Evolutionary conservation across 495 filamentous ascomycete genomes (phyloP), one percentile per base, ranked within the genome.

Genomic region (Lasiosphaeriaceae sp.): DNA sequence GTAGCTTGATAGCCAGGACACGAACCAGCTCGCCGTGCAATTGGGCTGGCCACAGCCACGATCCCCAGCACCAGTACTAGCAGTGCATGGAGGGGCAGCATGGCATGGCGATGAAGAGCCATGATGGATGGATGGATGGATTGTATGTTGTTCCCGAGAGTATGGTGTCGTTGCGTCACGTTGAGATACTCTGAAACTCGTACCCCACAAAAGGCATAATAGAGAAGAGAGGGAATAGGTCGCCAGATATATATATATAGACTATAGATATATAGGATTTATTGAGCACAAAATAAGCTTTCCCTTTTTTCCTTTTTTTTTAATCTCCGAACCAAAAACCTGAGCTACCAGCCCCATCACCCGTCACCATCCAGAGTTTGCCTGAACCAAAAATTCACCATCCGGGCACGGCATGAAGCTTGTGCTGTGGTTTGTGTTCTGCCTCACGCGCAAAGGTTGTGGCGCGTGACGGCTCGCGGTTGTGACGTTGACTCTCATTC

Each of bases 1-100:
- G 74, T 78, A 44, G 84, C 89, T 16, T 72, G 77, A 64, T 95
- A 95, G 4, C 90, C 90, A 6, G 86, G 84, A 59, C 89, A n/a
- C n/a, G n/a, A 95, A 4, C 22, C 14, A n/a, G 22, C 14, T 35
- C 21, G 8, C 19, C 11, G 41, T 12, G 41, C 35, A n/a, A 19
- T 21, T 16, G 21, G 37, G 1, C 11, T 29, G 17, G 19, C 9
- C 1, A 3, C 19, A 5, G 35, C 17, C 12, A 20, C 29, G 20
- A 20, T 26, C 20, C 37, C 37, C 7, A 51, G 49, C 29, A 51
- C 31, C n/a, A 51, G 14, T 3, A 49, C 5, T 17, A 11, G 5
- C 14, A 26, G 17, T 14, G 24, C 14, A 12, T 12, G 39, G 14
- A 17, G 39, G 9, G n/a, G n/a, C n/a, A n/a, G n/a, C n/a, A n/a